These are phyloP conservation scores for Chytriomyces hyalinus DNA, from an alignment of 192 early-diverging fungal genomes.

Conservation along the genomic window DNA sequence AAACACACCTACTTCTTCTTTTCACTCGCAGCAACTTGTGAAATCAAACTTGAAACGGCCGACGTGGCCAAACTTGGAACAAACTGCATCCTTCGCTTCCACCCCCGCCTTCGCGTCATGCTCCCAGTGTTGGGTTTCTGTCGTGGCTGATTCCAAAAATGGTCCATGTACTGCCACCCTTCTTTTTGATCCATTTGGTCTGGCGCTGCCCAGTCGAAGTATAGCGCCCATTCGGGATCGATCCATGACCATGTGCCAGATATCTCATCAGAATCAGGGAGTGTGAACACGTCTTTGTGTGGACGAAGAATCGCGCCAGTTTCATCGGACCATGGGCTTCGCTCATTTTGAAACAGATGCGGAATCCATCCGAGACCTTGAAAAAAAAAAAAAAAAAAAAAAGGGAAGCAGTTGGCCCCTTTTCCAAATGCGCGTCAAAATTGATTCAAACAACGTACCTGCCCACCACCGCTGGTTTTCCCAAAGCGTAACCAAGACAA, in stretches of 20 bases:
- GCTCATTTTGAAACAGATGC: slow-evolving; percentile 65
- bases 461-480: slow-evolving; percentile 86
- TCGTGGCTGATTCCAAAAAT: slow-evolving; percentile 65
- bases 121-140: slow-evolving; percentile 50
- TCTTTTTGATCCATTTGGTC: slow-evolving; percentile 44
- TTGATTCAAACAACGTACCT: slow-evolving; percentile 27
- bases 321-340: slow-evolving; percentile 71
- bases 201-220: slow-evolving; percentile 44
- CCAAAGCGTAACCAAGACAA: slow-evolving; percentile 52
- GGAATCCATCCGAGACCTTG: slow-evolving; percentile 74
- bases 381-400: slow-evolving; percentile 5
- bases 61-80: slow-evolving; percentile 17
- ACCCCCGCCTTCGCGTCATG: slow-evolving; percentile 69
- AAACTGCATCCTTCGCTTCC: slow-evolving; percentile 59
- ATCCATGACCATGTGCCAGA: slow-evolving; percentile 56
- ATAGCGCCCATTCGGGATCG: slow-evolving; percentile 65
- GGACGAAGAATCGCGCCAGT: slow-evolving; percentile 56
- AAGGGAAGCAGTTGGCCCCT: neutral
- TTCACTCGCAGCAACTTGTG: neutral
- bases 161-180: slow-evolving; percentile 75
- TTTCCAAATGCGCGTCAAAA: neutral
- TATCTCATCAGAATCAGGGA: slow-evolving; percentile 48
- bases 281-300: slow-evolving; percentile 61
- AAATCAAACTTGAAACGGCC: slow-evolving; percentile 22
- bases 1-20: no score